Percentiles rank a stretch among this genome's conserved stretches.
Evolutionary conservation across 345 rosid species (phyloP).

Genomic region (Acer campestre): DNA sequence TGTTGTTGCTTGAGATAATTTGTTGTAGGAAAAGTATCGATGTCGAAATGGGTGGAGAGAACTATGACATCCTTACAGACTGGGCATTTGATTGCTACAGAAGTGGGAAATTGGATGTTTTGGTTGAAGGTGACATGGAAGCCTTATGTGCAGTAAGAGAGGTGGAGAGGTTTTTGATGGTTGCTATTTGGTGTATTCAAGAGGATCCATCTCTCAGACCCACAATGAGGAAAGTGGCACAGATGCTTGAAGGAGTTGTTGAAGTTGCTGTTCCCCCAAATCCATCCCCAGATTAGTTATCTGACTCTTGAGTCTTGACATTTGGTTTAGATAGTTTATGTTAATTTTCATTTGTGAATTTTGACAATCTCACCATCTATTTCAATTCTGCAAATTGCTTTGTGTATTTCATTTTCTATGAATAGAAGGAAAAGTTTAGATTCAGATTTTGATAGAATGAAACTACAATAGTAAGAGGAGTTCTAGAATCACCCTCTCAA

Average conservation of each 20-base stretch:
- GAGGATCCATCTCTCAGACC: slow-evolving; percentile 42
- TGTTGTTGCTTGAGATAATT: slow-evolving; percentile 42
- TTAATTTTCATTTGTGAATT: too few species aligned
- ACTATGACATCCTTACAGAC: slow-evolving; percentile 30
- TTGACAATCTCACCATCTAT: too few species aligned
- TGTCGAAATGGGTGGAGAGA: slow-evolving; percentile 18
- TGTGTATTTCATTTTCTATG: neutral
- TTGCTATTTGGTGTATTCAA: slow-evolving; percentile 50
- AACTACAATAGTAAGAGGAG: too few species aligned
- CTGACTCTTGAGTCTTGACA: too few species aligned
- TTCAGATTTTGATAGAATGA: neutral
- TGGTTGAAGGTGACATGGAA: slow-evolving; percentile 30
- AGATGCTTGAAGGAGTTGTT: slow-evolving; percentile 49
- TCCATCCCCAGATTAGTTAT: slow-evolving; percentile 32
- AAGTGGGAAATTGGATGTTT: slow-evolving; percentile 28
- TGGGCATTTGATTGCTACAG: slow-evolving; percentile 41
- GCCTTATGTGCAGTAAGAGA: slow-evolving; percentile 18
- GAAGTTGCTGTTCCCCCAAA: slow-evolving; percentile 36
- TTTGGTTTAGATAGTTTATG: too few species aligned
- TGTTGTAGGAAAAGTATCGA: slow-evolving; percentile 35
- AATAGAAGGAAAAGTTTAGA: too few species aligned
- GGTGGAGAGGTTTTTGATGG: slow-evolving; percentile 29
- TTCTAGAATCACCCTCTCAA: too few species aligned
- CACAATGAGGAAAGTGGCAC: slow-evolving; percentile 38
- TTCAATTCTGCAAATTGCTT: too few species aligned